Base-by-base conservation (phyloP, 1,139 yeast genomes). In the Zygoascus meyerae region DNA sequence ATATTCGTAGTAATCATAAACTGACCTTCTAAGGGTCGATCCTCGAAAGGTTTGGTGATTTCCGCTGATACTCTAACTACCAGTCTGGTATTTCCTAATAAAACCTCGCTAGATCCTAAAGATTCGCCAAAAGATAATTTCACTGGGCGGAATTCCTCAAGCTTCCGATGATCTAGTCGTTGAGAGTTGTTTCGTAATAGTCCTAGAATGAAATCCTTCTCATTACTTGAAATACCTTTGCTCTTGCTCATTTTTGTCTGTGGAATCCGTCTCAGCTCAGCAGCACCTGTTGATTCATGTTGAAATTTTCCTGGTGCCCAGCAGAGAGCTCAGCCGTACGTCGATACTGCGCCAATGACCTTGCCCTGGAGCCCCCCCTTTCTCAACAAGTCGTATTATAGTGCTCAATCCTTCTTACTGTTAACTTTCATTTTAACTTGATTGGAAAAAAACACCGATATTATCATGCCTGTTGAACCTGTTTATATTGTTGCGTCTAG, bases 21-120 rank as follows among this genome's bases (percentile, higher is more conserved):
- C 3, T 85, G 64, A 1, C 98, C 98, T 66, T 94, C 98, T 61
- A 86, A 90, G 1, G 97, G 97, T 45, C 96, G 73, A 57, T 90
- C 95, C 47, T 87, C 95, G 56, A 76, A 83, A 0, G 98, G 98
- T 51, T 78, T 76, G 8, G 79, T 74, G n/a, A 94, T 81, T 48
- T 79, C 83, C 16, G 95, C 85, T 18, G 92, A 81, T 2, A 90
- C 81, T 49, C 92, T 75, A 12, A 84, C 92, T 2, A 86, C 80
- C 3, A 92, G 78, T 56, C 61, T 52, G 6, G 95, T 86, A 28
- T 74, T 68, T 1, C 97, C 97, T 64, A 90, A 73, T 32, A 68
- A 68, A 9, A 90, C 79, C 55, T 86, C 87, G 12, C 83, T 94
- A 56, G 80, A 85, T 8, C 98, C 98, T 59, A 78, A 83, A 51